phyloP scores from a whole-genome alignment of 148 eudicot genomes.

The Dysphania ambrosioides region DNA sequence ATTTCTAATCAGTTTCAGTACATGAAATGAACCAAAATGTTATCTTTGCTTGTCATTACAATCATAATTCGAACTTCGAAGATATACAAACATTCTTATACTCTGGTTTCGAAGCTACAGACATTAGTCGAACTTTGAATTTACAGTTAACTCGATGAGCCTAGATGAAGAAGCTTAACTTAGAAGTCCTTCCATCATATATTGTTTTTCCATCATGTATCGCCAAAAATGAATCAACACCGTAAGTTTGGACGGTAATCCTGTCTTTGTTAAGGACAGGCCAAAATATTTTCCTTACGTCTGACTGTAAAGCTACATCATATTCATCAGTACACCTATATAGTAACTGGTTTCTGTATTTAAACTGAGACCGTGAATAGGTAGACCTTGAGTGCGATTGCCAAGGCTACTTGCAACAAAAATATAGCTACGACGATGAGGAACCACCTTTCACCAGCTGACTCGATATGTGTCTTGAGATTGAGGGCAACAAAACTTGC shows the following conservation, averaged over 20 bases:
- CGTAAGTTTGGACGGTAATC: constrained; percentile 8
- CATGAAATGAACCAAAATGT: too few relatives aligned
- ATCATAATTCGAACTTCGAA: too few relatives aligned
- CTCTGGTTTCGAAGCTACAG: too few relatives aligned
- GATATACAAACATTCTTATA: too few relatives aligned
- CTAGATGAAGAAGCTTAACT: neutral
- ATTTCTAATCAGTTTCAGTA: too few relatives aligned
- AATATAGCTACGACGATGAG: constrained; percentile 86
- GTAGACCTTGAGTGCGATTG: constrained; percentile 68
- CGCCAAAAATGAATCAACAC: constrained; percentile 49
- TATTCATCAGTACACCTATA: constrained; percentile 3
- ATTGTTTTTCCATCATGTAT: neutral
- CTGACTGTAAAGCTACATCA: constrained; percentile 18
- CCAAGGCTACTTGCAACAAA: constrained; percentile 83
- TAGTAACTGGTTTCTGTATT: constrained; percentile 3
- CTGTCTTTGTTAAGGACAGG: constrained; percentile 2
- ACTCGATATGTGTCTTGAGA: constrained; percentile 72
- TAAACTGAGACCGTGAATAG: constrained; percentile 66
- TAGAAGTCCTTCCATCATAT: too few relatives aligned
- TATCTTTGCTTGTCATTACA: too few relatives aligned
- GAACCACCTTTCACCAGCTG: constrained; percentile 97
- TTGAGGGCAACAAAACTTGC: constrained; percentile 95
- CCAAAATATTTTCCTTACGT: constrained; percentile 20
- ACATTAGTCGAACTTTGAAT: neutral
- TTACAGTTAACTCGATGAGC: neutral